phyloP scores from a whole-genome alignment of 768 basidiomycete species.

The Panellus pusillus region DNA sequence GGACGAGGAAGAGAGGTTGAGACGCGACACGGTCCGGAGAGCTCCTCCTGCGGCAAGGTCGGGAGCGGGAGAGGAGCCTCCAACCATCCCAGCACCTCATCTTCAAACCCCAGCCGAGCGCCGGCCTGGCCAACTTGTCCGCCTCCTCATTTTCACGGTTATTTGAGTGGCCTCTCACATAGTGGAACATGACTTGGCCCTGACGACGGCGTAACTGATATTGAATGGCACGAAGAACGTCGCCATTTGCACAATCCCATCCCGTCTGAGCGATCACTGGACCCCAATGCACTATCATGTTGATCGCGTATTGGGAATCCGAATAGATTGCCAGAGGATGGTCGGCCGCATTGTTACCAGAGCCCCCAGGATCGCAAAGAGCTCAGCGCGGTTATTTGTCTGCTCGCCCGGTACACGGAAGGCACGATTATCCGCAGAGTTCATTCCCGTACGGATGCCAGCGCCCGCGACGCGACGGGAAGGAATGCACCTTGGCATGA shows the following conservation, averaged over 20 bases:
- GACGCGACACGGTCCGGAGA: no score
- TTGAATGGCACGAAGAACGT: neutral
- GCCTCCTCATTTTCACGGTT: neutral
- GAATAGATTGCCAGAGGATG: neutral
- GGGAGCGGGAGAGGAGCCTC: no score
- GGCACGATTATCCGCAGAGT: neutral
- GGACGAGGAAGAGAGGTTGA: no score
- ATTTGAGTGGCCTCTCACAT: neutral
- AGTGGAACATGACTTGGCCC: neutral
- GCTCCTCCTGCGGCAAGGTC: no score
- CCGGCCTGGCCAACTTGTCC: no score
- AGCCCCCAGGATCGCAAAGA: neutral
- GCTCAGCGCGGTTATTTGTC: neutral
- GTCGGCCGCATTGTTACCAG: neutral
- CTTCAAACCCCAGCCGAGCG: no score
- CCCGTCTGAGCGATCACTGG: neutral
- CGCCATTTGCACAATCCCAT: conserved; percentile 1
- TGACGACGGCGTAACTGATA: neutral
- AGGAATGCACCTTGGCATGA: no score
- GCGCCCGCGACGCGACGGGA: no score
- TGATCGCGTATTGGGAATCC: neutral
- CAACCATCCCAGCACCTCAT: no score
- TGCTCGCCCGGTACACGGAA: neutral
- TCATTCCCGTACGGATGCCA: neutral
- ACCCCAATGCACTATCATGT: neutral